Evolutionary conservation across 352 stramenopile species (phyloP).

Genomic region (Pythium phragmitis): DNA sequence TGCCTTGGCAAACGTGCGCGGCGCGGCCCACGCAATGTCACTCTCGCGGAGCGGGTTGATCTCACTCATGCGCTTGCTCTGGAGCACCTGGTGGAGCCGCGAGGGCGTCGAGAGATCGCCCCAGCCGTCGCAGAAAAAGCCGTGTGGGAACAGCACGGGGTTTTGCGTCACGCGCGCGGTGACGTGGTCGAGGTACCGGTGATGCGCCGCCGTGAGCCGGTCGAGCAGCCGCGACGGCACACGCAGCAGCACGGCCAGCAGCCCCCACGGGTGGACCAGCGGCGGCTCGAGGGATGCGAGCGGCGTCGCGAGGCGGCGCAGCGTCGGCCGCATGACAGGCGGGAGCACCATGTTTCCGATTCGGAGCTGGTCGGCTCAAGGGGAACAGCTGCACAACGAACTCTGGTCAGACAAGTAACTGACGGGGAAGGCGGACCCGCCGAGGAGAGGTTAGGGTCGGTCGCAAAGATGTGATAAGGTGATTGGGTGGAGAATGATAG

Average conservation of each 20-base stretch:
- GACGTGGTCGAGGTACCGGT: constrained; percentile 64
- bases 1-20: constrained; percentile 28
- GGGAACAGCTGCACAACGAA: not conserved
- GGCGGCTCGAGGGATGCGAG: constrained; percentile 13
- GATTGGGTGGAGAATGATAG: not conserved
- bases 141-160: constrained; percentile 67
- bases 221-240: constrained; percentile 62
- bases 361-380: not conserved
- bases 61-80: constrained; percentile 66
- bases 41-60: constrained; percentile 33
- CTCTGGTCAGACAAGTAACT: not conserved
- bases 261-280: constrained; percentile 55
- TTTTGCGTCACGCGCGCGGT: constrained; percentile 76
- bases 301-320: constrained; percentile 8
- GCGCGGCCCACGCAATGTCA: constrained; percentile 37
- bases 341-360: not conserved
- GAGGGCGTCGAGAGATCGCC: constrained; percentile 63
- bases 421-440: not conserved
- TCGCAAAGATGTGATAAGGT: not conserved
- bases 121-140: constrained; percentile 83
- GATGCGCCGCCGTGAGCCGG: constrained; percentile 54
- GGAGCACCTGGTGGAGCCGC: constrained; percentile 51
- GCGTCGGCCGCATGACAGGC: not conserved
- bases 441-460: not conserved
- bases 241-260: constrained; percentile 53